Evolutionary conservation across 2,329 filamentous ascomycete species (phyloP).

Genomic region (Ophiostoma himal-ulmi): DNA sequence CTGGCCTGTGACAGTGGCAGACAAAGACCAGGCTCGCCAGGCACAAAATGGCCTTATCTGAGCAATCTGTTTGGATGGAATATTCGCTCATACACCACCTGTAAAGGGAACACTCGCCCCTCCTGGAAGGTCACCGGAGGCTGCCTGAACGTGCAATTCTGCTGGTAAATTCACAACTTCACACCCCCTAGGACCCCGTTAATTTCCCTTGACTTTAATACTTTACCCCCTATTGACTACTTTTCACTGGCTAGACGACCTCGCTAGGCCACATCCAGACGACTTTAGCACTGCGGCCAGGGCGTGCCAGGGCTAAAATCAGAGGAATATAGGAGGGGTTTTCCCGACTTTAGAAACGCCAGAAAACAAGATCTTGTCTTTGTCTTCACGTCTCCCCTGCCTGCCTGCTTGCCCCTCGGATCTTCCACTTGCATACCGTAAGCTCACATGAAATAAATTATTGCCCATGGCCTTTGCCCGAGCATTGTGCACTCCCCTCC

Average conservation of each 20-base stretch:
- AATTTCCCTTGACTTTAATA: background rate
- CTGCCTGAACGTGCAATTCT: background rate
- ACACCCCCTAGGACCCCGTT: background rate
- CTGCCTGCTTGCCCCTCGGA: background rate
- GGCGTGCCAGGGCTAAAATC: background rate
- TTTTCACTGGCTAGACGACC: background rate
- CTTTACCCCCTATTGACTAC: background rate
- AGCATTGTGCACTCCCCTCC: background rate
- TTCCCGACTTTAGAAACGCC: background rate
- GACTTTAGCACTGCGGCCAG: background rate
- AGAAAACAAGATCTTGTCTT: background rate
- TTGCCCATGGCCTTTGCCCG: background rate
- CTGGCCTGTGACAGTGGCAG: background rate
- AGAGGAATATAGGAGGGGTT: background rate
- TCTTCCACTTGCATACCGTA: background rate
- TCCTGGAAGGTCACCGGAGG: background rate
- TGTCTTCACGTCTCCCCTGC: background rate
- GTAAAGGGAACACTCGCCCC: background rate
- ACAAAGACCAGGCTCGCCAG: background rate
- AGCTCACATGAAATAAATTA: background rate
- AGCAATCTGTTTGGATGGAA: constrained; percentile 9
- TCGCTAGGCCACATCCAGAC: constrained; percentile 10
- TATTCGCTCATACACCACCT: constrained; percentile 11
- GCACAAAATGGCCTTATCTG: background rate
- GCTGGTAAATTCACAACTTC: background rate